Conservation (phyloP, 106 monocot genomes). For the Dendrobium officinale region DNA sequence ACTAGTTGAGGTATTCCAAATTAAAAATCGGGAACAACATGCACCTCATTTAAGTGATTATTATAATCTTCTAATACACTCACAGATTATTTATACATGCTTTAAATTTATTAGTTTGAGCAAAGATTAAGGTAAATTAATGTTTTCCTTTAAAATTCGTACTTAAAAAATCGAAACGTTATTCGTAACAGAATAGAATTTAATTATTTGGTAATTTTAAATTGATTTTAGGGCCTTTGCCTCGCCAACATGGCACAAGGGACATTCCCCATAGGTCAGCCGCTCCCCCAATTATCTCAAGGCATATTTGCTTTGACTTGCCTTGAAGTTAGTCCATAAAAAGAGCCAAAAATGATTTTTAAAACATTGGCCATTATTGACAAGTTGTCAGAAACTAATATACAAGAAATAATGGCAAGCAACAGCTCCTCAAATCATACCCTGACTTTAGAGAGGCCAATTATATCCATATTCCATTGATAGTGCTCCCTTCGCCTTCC, state of each 20-base stretch:
- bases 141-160: background rate
- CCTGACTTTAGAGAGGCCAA: constrained; percentile 79
- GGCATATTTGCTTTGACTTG: background rate
- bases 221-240: background rate
- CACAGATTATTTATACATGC: background rate
- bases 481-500: constrained; percentile 97
- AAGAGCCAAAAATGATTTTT: background rate
- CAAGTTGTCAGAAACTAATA: background rate
- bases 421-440: constrained; percentile 29
- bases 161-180: background rate
- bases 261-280: too few relatives aligned
- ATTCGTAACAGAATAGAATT: background rate
- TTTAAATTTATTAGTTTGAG: background rate
- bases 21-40: background rate
- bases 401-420: background rate
- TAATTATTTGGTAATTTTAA: background rate
- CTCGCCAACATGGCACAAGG: too few relatives aligned
- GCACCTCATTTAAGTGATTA: background rate
- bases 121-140: background rate
- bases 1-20: background rate
- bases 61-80: background rate
- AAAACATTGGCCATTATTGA: background rate
- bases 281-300: background rate
- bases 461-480: constrained; percentile 99
- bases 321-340: background rate